Base-by-base conservation (phyloP, 2,329 filamentous ascomycete genomes). In the Exophiala calicioides region DNA sequence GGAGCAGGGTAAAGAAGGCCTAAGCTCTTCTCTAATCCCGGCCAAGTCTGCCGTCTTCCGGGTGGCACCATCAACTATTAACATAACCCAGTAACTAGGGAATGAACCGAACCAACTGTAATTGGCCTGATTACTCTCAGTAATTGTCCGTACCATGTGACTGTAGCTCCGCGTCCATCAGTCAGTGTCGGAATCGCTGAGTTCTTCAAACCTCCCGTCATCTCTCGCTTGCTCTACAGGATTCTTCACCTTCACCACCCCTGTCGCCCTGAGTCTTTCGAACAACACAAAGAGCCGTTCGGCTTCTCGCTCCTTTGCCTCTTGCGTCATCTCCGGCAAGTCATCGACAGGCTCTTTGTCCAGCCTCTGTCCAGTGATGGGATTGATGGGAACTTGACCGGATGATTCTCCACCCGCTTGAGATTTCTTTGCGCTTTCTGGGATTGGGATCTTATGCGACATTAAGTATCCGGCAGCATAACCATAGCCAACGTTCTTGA, bases 401-500 rank as follows among this genome's bases (percentile, higher is more conserved):
- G 57, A 53, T 20, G 43, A 41, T 10, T 32, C 52, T 19, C 40
- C 38, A n/a, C 13, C 38, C 9, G 16, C 3, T 19, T 44, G 43
- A 5, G 76, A 74, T 57, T 84, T 78, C 7, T 81, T 69, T 1
- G 82, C 79, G 44, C 77, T 82, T 48, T 82, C 76, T 0, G 90
- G 88, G 16, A 95, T 74, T 0, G 84, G 77, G 9, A 97, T 82
- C 44, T 93, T 88, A 53, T 91, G 86, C 53, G 86, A 85, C 70
- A 90, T 85, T 12, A 98, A 72, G 63, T 93, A 95, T 0, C 93
- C 93, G 0, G 90, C 88, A 0, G 93, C 93, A 62, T 88, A 95
- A 0, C 93, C 93, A 63, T 95, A 98, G 0, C 93, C 93, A 9
- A 98, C 88, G 58, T 96, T 96, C 40, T 87, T 78, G 1, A 97